Conservation (phyloP, 352 stramenopile species). For the Nothophytophthora sp. region DNA sequence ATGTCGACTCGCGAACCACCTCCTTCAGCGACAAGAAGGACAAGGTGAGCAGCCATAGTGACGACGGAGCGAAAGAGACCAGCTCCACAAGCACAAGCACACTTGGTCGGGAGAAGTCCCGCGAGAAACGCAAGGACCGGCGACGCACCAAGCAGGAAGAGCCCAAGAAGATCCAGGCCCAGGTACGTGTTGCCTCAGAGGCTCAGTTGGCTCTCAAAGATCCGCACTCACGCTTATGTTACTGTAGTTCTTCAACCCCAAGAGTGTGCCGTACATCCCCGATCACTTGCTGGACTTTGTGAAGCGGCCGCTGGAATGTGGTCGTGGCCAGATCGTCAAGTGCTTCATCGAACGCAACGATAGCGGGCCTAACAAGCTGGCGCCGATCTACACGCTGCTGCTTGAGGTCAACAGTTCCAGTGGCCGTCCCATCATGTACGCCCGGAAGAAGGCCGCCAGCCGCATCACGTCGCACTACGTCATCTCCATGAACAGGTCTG, state of each 20-base stretch:
- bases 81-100: constrained; percentile 6
- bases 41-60: constrained; percentile 19
- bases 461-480: constrained; percentile 87
- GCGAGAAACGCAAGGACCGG: constrained; percentile 57
- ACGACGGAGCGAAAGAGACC: constrained; percentile 40
- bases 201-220: neutral
- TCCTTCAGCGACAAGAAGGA: constrained; percentile 28
- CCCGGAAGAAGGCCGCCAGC: constrained; percentile 71
- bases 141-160: constrained; percentile 64
- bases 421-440: constrained; percentile 83
- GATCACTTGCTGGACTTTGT: constrained; percentile 86
- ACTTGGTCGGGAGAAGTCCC: constrained; percentile 30
- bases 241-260: constrained; percentile 78
- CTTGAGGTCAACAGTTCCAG: constrained; percentile 87
- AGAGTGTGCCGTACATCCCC: constrained; percentile 78
- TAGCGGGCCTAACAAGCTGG: constrained; percentile 73
- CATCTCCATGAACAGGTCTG: constrained; percentile 81
- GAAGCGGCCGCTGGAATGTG: constrained; percentile 69
- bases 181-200: constrained; percentile 24
- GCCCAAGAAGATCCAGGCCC: constrained; percentile 64
- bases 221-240: neutral
- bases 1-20: constrained; percentile 17
- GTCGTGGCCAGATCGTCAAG: constrained; percentile 81
- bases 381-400: constrained; percentile 81
- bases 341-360: constrained; percentile 91